phyloP scores from a whole-genome alignment of 129 eudicot genomes.

The Chrysanthemum makinoi region DNA sequence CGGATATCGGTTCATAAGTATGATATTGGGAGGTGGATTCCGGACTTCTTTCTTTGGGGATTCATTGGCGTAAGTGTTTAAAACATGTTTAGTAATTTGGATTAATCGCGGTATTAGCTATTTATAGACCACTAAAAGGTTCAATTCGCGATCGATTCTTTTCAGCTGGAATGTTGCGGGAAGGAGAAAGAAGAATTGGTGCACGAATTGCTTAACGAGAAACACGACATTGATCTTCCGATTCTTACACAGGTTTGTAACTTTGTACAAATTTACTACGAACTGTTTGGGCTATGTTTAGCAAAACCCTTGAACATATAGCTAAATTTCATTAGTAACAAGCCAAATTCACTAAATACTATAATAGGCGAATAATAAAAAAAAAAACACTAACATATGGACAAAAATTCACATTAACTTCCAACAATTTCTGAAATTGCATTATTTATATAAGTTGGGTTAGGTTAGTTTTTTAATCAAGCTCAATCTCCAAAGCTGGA shows the following conservation, averaged over 20 bases:
- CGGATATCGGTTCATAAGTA: conserved; percentile 42
- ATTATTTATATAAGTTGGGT: not conserved
- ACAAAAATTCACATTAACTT: not conserved
- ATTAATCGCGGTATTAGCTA: too few relatives aligned
- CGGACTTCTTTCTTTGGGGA: conserved; percentile 49
- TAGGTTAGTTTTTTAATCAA: not conserved
- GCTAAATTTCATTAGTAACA: too few relatives aligned
- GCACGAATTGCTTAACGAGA: conserved; percentile 36
- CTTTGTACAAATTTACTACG: not conserved
- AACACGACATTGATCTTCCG: conserved; percentile 26
- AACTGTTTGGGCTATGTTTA: not conserved
- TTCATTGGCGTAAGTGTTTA: conserved; percentile 45
- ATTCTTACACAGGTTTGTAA: conserved; percentile 54
- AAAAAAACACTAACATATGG: not conserved
- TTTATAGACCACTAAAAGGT: not conserved
- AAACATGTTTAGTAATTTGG: too few relatives aligned
- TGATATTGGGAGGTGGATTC: conserved; percentile 46
- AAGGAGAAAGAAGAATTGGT: conserved; percentile 56
- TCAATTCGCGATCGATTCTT: not conserved
- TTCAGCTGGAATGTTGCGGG: conserved; percentile 25
- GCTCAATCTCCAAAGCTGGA: not conserved
- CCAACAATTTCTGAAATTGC: conserved; percentile 4
- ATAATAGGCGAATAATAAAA: not conserved
- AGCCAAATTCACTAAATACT: not conserved
- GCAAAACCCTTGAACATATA: too few relatives aligned